Conservation (phyloP, 768 basidiomycete species). For the Auricularia auricula-judae region DNA sequence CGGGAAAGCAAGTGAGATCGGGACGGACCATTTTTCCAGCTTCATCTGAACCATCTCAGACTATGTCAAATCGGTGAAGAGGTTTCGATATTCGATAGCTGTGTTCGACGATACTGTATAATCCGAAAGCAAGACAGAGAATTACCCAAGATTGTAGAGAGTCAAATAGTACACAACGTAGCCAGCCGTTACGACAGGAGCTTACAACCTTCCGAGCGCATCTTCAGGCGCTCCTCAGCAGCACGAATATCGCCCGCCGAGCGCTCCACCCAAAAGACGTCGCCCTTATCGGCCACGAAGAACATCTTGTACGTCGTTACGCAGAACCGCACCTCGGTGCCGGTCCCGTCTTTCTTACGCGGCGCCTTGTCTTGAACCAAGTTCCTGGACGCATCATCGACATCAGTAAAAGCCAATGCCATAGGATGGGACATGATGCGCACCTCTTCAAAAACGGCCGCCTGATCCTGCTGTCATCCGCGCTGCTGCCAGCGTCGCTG, state of each 20-base stretch:
- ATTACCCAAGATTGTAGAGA: too few species aligned
- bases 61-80: too few species aligned
- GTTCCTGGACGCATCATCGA: slow-evolving; percentile 21
- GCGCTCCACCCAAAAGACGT: slow-evolving; percentile 5
- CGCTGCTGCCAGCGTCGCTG: not conserved
- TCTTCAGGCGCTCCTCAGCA: not conserved
- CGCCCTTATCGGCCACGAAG: slow-evolving; percentile 48
- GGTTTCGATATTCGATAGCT: too few species aligned
- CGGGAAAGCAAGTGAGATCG: too few species aligned
- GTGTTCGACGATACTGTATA: too few species aligned
- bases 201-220: not conserved
- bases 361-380: slow-evolving; percentile 6
- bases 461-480: slow-evolving; percentile 43
- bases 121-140: too few species aligned
- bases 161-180: too few species aligned
- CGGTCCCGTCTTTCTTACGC: slow-evolving; percentile 32
- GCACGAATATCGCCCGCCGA: not conserved
- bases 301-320: slow-evolving; percentile 73
- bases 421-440: slow-evolving; percentile 9
- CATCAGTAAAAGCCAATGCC: not conserved
- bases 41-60: too few species aligned
- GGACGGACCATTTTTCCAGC: too few species aligned
- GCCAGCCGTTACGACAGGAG: not conserved
- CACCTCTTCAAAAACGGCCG: slow-evolving; percentile 61
- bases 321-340: slow-evolving; percentile 77